Evolutionary conservation across 495 filamentous ascomycete species (phyloP).

Genomic region (Clavariopsis aquatica): DNA sequence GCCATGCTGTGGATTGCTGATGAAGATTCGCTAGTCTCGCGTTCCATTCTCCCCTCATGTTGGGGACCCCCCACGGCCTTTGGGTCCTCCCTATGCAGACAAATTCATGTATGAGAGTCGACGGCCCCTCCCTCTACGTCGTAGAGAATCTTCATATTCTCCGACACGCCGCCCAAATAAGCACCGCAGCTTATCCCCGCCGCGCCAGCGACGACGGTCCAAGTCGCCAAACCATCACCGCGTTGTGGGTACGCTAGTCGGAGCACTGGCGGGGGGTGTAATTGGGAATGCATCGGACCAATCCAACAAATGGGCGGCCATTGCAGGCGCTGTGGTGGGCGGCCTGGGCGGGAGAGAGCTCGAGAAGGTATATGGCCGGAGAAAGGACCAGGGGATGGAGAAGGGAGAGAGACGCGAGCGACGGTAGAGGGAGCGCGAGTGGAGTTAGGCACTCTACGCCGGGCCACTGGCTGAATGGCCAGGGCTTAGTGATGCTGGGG

Average conservation of each 20-base stretch:
- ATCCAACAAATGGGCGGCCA: slow-evolving; percentile 11
- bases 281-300: slow-evolving; percentile 23
- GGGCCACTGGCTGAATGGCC: background rate
- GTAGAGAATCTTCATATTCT: slow-evolving; percentile 8
- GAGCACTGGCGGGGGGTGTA: slow-evolving; percentile 35
- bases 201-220: slow-evolving; percentile 13
- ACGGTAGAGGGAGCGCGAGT: slow-evolving; percentile 8
- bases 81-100: slow-evolving; percentile 1
- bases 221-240: slow-evolving; percentile 24
- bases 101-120: background rate
- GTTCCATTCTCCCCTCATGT: background rate
- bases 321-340: slow-evolving; percentile 34
- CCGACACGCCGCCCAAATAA: slow-evolving; percentile 1
- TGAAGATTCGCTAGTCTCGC: slow-evolving; percentile 1
- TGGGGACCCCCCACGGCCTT: slow-evolving; percentile 3
- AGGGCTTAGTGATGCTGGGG: background rate
- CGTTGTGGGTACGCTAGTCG: slow-evolving; percentile 19
- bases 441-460: background rate
- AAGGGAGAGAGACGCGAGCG: slow-evolving; percentile 15
- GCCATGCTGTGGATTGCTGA: background rate
- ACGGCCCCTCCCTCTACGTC: slow-evolving; percentile 1
- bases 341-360: slow-evolving; percentile 25
- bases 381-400: slow-evolving; percentile 16
- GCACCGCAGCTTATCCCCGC: background rate
- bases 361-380: slow-evolving; percentile 27